A percentile compares a stretch with the other conserved stretches of the same genome.
phyloP scores from a whole-genome alignment of 2,329 filamentous ascomycete species.

The Monilinia fructicola region DNA sequence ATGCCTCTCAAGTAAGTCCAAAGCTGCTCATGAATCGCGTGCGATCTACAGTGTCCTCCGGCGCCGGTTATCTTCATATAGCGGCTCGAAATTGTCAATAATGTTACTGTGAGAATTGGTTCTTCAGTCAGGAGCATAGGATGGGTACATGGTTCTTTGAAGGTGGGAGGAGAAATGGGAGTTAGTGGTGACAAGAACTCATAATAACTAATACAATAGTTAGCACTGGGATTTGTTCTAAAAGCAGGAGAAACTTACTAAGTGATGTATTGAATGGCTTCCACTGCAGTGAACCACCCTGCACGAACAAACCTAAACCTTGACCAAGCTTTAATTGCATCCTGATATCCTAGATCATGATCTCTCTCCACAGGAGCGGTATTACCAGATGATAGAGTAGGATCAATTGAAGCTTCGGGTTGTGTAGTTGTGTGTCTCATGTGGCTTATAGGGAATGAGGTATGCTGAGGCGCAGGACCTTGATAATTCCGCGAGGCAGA shows the following conservation, averaged over 20 bases:
- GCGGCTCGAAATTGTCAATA: slow-evolving; percentile 86
- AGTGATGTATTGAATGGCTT: slow-evolving; percentile 90
- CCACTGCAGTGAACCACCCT: slow-evolving; percentile 92
- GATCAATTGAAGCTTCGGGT: slow-evolving; percentile 35
- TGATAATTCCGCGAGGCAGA: slow-evolving; percentile 28
- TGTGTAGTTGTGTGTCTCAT: slow-evolving; percentile 28
- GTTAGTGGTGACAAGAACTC: slow-evolving; percentile 87
- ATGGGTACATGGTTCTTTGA: slow-evolving; percentile 78
- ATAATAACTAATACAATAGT: slow-evolving; percentile 67
- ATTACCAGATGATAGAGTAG: slow-evolving; percentile 32
- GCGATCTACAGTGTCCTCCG: slow-evolving; percentile 77
- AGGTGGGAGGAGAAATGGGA: slow-evolving; percentile 89
- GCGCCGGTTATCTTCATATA: slow-evolving; percentile 79
- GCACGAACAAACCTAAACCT: slow-evolving; percentile 92
- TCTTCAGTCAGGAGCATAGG: slow-evolving; percentile 81
- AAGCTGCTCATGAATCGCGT: slow-evolving; percentile 90
- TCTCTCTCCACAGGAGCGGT: slow-evolving; percentile 33
- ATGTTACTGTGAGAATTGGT: slow-evolving; percentile 86
- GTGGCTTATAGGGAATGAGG: slow-evolving; percentile 31
- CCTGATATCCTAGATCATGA: slow-evolving; percentile 57
- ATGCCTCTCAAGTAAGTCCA: slow-evolving; percentile 94
- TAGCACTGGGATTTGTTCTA: slow-evolving; percentile 6
- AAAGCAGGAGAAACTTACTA: slow-evolving; percentile 59
- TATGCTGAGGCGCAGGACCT: slow-evolving; percentile 25
- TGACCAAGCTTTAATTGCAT: slow-evolving; percentile 84